These are phyloP conservation scores for Wickerhamiella kurtzmanii DNA, from an alignment of 805 yeast species.

Conservation along the genomic window DNA sequence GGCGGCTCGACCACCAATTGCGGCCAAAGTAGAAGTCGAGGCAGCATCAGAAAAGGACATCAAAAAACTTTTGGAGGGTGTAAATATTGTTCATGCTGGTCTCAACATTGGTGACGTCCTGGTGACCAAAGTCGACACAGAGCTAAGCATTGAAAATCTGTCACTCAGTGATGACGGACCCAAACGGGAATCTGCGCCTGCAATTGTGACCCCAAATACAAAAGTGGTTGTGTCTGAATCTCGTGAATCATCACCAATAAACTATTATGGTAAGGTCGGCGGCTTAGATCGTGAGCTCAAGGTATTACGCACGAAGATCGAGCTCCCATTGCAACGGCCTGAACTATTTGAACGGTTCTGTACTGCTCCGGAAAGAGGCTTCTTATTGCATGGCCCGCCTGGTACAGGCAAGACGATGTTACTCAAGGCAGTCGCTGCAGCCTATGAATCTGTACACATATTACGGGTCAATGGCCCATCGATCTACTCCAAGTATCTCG, in stretches of 20 bases:
- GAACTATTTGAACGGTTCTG: slow-evolving; percentile 67
- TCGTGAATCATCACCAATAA: neutral
- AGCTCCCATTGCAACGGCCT: slow-evolving; percentile 70
- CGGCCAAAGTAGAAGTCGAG: slow-evolving; percentile 13
- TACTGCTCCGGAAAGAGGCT: slow-evolving; percentile 86
- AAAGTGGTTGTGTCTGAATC: slow-evolving; percentile 8
- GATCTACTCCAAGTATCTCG: slow-evolving; percentile 81
- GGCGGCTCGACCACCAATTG: slow-evolving; percentile 38
- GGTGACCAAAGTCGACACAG: slow-evolving; percentile 41
- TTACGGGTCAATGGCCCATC: slow-evolving; percentile 81
- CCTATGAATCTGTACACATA: slow-evolving; percentile 57
- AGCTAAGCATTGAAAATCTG: slow-evolving; percentile 31
- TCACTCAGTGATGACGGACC: slow-evolving; percentile 22
- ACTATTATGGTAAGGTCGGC: slow-evolving; percentile 47
- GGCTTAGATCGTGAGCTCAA: slow-evolving; percentile 59
- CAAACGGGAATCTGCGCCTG: neutral
- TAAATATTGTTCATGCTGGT: slow-evolving; percentile 20
- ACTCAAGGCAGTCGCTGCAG: slow-evolving; percentile 66
- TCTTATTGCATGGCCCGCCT: slow-evolving; percentile 89
- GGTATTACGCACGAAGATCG: slow-evolving; percentile 50
- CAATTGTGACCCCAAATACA: slow-evolving; percentile 2
- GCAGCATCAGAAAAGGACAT: neutral
- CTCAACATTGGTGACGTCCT: slow-evolving; percentile 40
- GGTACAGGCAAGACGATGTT: slow-evolving; percentile 95
- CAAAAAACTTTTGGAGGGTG: slow-evolving; percentile 29